Evolutionary conservation across 1,139 yeast genomes (phyloP).

Genomic region (Insectozyma bohioensis): DNA sequence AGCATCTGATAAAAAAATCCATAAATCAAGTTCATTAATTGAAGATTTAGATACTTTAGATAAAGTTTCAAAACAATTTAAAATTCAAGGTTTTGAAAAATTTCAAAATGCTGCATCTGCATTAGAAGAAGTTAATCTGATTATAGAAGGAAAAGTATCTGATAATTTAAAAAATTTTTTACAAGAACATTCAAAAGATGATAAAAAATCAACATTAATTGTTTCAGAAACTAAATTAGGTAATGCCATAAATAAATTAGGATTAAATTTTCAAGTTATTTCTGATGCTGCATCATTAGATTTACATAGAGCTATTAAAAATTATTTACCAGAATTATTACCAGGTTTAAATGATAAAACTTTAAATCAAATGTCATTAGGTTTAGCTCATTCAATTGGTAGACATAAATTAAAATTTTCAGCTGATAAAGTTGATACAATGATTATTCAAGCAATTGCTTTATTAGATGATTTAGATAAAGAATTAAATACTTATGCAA

Average conservation of each 20-base stretch:
- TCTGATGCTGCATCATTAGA: conserved; percentile 95
- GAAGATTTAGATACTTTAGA: conserved; percentile 83
- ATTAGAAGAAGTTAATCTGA: conserved; percentile 88
- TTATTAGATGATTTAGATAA: conserved; percentile 94
- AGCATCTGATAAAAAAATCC: conserved; percentile 95
- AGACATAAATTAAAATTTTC: conserved; percentile 97
- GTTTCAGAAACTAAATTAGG: conserved; percentile 96
- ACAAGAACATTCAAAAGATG: conserved; percentile 71
- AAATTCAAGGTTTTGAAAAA: conserved; percentile 92
- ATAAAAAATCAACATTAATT: conserved; percentile 85
- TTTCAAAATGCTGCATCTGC: conserved; percentile 95
- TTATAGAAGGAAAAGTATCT: conserved; percentile 92
- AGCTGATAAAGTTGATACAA: conserved; percentile 97
- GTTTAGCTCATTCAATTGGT: conserved; percentile 96
- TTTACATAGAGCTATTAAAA: conserved; percentile 92
- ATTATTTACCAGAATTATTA: conserved; percentile 86
- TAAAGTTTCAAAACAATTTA: conserved; percentile 76
- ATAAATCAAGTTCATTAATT: conserved; percentile 74
- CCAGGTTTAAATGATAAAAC: conserved; percentile 90
- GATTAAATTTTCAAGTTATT: conserved; percentile 81
- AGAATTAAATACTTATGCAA: conserved; percentile 95
- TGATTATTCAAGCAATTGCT: conserved; percentile 99
- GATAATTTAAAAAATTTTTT: conserved; percentile 75
- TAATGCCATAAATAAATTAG: conserved; percentile 92
- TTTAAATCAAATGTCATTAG: conserved; percentile 90